These are phyloP conservation scores for Tulasnella sp. DNA, from an alignment of 768 basidiomycete genomes.

Conservation along the genomic window DNA sequence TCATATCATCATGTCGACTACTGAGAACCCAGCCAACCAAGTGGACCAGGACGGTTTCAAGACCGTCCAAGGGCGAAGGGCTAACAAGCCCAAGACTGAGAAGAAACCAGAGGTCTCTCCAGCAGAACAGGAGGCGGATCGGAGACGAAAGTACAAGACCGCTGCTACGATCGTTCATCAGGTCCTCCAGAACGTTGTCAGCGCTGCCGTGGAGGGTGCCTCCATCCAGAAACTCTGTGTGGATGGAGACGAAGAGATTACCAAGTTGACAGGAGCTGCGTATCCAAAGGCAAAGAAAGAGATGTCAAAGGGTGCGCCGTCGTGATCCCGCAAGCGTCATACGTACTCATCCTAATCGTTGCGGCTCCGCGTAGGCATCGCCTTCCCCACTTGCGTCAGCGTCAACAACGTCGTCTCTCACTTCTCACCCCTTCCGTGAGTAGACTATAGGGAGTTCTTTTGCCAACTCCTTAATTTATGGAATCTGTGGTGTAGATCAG, in stretches of 20 bases:
- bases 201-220: constrained; percentile 74
- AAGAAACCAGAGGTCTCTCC: constrained; percentile 26
- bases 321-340: constrained; percentile 3
- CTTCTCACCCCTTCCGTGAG: constrained; percentile 90
- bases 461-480: constrained; percentile 25
- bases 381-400: constrained; percentile 92
- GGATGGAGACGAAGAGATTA: constrained; percentile 92
- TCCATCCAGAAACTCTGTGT: constrained; percentile 85
- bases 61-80: constrained; percentile 15
- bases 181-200: constrained; percentile 84
- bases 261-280: constrained; percentile 78
- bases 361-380: constrained; percentile 65
- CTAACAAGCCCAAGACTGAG: constrained; percentile 26
- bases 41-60: constrained; percentile 15
- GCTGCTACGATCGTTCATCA: constrained; percentile 88
- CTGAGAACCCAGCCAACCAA: constrained; percentile 7
- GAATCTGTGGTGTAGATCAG: constrained; percentile 56
- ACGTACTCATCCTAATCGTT: neutral
- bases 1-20: constrained; percentile 7
- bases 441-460: neutral
- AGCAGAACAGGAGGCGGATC: constrained; percentile 17
- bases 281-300: constrained; percentile 59
- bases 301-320: constrained; percentile 74
- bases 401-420: constrained; percentile 96
- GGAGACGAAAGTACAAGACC: constrained; percentile 51